These are phyloP conservation scores for Aspergillus arachidicola DNA, from an alignment of 2,329 filamentous ascomycete species.

Conservation along the genomic window DNA sequence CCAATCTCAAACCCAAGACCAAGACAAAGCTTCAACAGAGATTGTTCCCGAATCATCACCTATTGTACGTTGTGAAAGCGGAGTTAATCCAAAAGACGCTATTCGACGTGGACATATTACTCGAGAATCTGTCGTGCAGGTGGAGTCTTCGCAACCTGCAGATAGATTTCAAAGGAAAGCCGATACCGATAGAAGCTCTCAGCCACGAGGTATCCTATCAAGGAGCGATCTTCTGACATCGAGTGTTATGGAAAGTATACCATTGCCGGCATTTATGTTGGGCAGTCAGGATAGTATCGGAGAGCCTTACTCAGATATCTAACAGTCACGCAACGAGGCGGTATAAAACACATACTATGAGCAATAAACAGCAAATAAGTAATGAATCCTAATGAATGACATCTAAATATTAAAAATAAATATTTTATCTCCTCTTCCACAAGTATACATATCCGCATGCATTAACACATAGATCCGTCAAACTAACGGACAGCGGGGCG, in stretches of 20 bases:
- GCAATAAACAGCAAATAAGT: neutral
- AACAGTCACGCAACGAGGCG: neutral
- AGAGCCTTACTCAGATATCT: constrained; percentile 37
- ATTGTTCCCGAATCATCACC: constrained; percentile 46
- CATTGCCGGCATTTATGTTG: constrained; percentile 42
- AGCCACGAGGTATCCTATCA: constrained; percentile 29
- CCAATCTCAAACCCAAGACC: constrained; percentile 25
- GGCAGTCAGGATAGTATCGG: constrained; percentile 42
- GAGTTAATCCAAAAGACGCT: constrained; percentile 6
- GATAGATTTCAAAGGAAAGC: constrained; percentile 26
- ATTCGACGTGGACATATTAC: constrained; percentile 22
- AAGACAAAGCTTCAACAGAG: constrained; percentile 30
- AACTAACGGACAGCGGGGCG: constrained; percentile 22
- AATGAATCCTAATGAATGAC: neutral
- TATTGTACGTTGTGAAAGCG: constrained; percentile 22
- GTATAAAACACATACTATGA: neutral
- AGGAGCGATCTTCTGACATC: constrained; percentile 43
- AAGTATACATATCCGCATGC: neutral
- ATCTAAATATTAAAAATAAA: neutral
- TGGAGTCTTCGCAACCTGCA: constrained; percentile 45
- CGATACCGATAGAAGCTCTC: constrained; percentile 15
- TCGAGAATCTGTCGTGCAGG: constrained; percentile 37
- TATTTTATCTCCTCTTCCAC: too few relatives aligned
- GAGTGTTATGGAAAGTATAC: constrained; percentile 48
- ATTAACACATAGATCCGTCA: neutral